Percentiles rank a stretch among this genome's conserved stretches.
These are phyloP conservation scores for Sarocladium kiliense DNA, from an alignment of 2,329 filamentous ascomycete genomes.

Conservation along the genomic window DNA sequence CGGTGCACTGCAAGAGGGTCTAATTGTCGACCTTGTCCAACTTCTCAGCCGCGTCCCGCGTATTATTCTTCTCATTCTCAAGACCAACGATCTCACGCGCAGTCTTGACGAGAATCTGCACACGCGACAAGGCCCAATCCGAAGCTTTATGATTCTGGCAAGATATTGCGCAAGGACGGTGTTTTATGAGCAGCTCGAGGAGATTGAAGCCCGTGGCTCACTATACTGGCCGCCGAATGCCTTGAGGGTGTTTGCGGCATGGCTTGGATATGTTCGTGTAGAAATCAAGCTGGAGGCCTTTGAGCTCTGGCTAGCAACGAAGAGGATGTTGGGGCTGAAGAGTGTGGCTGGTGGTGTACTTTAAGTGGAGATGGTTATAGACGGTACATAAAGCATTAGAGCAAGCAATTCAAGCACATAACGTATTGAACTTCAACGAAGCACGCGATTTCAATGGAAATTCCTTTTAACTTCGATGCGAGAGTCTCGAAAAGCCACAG, in stretches of 20 bases:
- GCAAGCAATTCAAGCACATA: conserved; percentile 1
- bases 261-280: conserved; percentile 53
- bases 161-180: conserved; percentile 64
- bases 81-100: conserved; percentile 94
- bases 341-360: conserved; percentile 19
- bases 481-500: too few relatives aligned
- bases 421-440: background rate
- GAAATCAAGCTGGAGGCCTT: conserved; percentile 59
- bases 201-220: conserved; percentile 47
- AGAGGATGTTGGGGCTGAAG: conserved; percentile 38
- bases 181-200: conserved; percentile 58
- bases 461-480: too few relatives aligned
- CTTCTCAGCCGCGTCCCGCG: conserved; percentile 83
- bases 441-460: too few relatives aligned
- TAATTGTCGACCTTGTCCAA: conserved; percentile 83
- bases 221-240: conserved; percentile 55
- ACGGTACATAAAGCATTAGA: conserved; percentile 14
- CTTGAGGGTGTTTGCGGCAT: conserved; percentile 48
- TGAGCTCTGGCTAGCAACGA: conserved; percentile 54
- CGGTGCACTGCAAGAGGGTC: conserved; percentile 76
- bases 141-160: conserved; percentile 63
- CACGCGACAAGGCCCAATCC: conserved; percentile 61
- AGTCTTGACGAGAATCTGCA: conserved; percentile 88
- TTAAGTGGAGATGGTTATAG: conserved; percentile 14
- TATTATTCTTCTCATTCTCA: conserved; percentile 90